These are phyloP conservation scores for Aspergillus udagawae DNA, from an alignment of 2,329 filamentous ascomycete species.

Conservation along the genomic window DNA sequence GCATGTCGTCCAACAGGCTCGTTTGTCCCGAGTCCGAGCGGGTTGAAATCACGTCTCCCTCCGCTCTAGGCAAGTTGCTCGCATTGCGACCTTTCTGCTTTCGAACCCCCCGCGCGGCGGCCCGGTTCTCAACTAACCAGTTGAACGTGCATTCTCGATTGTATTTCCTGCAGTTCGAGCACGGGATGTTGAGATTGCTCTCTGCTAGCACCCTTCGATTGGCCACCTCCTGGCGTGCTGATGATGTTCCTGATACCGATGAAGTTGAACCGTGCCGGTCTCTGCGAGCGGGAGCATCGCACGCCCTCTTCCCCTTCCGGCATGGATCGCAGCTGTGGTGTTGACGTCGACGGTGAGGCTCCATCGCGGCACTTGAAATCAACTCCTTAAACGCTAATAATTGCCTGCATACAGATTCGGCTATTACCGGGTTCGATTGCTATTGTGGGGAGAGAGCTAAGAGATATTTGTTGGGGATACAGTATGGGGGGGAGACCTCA, in stretches of 20 bases:
- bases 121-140: constrained; percentile 34
- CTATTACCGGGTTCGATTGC: not conserved
- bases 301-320: constrained; percentile 44
- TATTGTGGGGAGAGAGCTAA: not conserved
- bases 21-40: not conserved
- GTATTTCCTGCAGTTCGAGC: constrained; percentile 43
- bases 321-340: constrained; percentile 47
- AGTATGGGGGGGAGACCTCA: not conserved
- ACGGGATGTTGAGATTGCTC: constrained; percentile 23
- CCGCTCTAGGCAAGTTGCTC: not conserved
- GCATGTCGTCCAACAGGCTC: not conserved
- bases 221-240: not conserved
- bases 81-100: constrained; percentile 2
- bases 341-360: not conserved
- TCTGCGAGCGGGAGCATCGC: constrained; percentile 32
- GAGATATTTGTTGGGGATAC: not conserved
- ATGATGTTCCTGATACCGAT: not conserved
- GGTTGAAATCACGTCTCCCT: not conserved
- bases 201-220: not conserved
- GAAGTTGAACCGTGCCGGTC: not conserved
- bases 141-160: constrained; percentile 45
- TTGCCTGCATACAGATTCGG: not conserved
- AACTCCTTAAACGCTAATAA: not conserved
- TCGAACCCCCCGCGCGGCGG: constrained; percentile 3
- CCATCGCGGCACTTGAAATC: not conserved